phyloP scores from a whole-genome alignment of 1,139 yeast genomes.

The Candida mesenterica region DNA sequence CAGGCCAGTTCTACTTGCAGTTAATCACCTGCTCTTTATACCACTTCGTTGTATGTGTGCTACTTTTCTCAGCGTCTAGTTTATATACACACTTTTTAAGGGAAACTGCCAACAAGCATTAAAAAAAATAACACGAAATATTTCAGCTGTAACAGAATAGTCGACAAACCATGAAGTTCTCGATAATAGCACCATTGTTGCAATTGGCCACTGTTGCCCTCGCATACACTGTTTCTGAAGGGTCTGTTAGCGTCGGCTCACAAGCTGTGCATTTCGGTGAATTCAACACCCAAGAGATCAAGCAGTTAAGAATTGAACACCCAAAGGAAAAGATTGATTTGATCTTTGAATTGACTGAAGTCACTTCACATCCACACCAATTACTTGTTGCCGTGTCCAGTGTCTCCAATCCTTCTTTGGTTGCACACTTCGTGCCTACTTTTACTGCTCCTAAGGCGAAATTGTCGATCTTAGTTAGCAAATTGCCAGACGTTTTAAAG shows the following conservation, averaged over 20 bases:
- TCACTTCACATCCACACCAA: constrained; percentile 20
- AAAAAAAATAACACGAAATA: not conserved
- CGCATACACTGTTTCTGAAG: constrained; percentile 30
- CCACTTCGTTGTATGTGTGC: too few species aligned
- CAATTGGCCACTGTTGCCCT: constrained; percentile 14
- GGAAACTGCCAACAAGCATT: not conserved
- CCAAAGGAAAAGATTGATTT: constrained; percentile 34
- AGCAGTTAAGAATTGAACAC: constrained; percentile 29
- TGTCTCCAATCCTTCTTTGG: constrained; percentile 18
- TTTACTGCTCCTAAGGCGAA: constrained; percentile 20
- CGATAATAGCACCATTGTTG: constrained; percentile 11
- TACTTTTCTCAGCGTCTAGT: too few species aligned
- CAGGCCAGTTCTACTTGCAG: too few species aligned
- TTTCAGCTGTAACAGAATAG: not conserved
- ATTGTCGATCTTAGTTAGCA: constrained; percentile 27
- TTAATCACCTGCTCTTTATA: too few species aligned
- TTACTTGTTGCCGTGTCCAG: constrained; percentile 18
- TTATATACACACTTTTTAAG: too few species aligned
- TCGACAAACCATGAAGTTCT: constrained; percentile 13
- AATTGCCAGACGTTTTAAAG: constrained; percentile 41
- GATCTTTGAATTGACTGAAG: constrained; percentile 26
- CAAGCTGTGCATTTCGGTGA: constrained; percentile 33
- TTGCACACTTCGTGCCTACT: constrained; percentile 16
- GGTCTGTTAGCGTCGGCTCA: constrained; percentile 28
- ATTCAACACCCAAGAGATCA: constrained; percentile 35